These are phyloP conservation scores for Brassica juncea DNA, from an alignment of 345 rosid genomes.

Conservation along the genomic window DNA sequence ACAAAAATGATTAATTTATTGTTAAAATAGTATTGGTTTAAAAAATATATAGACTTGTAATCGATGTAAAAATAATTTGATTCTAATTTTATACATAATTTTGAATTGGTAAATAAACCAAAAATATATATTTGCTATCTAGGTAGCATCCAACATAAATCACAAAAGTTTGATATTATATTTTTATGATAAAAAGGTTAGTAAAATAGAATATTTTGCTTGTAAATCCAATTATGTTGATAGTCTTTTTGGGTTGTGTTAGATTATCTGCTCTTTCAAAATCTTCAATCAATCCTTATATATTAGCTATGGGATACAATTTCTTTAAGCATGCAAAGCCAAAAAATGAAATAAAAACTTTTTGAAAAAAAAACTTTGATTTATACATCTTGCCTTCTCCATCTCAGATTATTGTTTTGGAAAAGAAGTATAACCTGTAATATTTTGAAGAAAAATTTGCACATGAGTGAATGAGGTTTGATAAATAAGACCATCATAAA, in stretches of 20 bases:
- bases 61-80: no score
- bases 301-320: background rate
- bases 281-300: background rate
- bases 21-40: no score
- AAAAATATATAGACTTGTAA: no score
- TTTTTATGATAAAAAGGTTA: background rate
- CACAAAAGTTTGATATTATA: background rate
- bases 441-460: background rate
- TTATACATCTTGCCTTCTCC: background rate
- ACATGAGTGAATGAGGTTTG: background rate
- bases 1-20: no score
- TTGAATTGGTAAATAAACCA: background rate
- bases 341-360: no score
- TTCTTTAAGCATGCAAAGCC: background rate
- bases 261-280: background rate
- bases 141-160: background rate
- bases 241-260: background rate
- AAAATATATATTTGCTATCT: background rate
- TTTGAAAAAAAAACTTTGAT: background rate
- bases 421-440: background rate
- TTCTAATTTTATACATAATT: background rate
- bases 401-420: background rate
- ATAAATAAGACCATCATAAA: background rate
- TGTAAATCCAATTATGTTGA: background rate
- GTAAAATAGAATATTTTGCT: no score